Percentiles rank a stretch among this genome's conserved stretches.
These are phyloP conservation scores for Ogataea trehaloabstinens DNA, from an alignment of 805 yeast species.

Conservation along the genomic window DNA sequence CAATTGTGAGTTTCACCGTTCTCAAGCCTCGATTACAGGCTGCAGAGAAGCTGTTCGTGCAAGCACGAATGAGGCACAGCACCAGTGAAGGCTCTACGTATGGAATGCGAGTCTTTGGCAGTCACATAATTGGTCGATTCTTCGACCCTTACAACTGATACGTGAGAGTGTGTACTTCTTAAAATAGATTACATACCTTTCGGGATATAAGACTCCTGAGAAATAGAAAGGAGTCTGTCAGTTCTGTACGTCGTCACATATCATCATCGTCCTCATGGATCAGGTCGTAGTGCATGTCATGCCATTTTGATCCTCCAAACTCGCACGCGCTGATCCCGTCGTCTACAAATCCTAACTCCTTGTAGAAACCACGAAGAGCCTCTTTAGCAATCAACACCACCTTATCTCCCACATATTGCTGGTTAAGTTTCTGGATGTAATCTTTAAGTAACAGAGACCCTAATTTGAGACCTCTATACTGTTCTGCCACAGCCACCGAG, in stretches of 20 bases:
- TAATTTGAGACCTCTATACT: conserved; percentile 75
- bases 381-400: conserved; percentile 74
- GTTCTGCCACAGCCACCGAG: conserved; percentile 72
- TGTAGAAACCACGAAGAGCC: conserved; percentile 70
- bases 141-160: conserved; percentile 46
- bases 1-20: conserved; percentile 41
- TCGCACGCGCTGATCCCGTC: conserved; percentile 61
- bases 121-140: conserved; percentile 44
- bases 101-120: conserved; percentile 65
- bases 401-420: conserved; percentile 80
- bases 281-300: conserved; percentile 46
- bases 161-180: not conserved
- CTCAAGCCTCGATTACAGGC: conserved; percentile 35
- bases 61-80: conserved; percentile 39
- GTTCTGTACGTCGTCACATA: too few relatives aligned
- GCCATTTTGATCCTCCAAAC: conserved; percentile 62
- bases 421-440: conserved; percentile 83
- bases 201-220: too few relatives aligned
- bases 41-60: conserved; percentile 37
- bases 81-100: conserved; percentile 44
- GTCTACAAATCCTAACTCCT: conserved; percentile 74
- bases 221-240: too few relatives aligned
- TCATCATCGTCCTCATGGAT: conserved; percentile 43
- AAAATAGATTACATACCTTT: not conserved
- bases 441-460: conserved; percentile 85